Evolutionary conservation across 116 monocot species (phyloP), one percentile per base, ranked within the genome.

Genomic region (Cymodocea nodosa): DNA sequence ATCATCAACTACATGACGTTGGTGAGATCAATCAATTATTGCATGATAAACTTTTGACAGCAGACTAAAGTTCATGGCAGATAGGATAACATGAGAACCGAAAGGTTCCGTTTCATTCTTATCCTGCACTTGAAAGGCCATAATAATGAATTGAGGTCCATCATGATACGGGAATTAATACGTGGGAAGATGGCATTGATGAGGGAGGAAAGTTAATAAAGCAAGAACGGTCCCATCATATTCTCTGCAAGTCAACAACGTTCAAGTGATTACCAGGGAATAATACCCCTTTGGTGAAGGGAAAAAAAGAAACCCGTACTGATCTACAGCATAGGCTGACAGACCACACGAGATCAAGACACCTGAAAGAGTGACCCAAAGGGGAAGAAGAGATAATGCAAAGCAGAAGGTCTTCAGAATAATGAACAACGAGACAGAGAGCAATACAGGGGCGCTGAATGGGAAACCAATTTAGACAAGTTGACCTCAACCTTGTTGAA

Each of bases 221-320:
- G 36, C 18, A 13, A 51, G 24, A 50, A 64, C 3, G 49, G 23
- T 12, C 49, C 48, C 64, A 64, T 64, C 49, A 50, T 18, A 50
- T 64, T 49, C 49, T 49, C 65, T 65, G 65, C 50, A 65, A 51
- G 65, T 65, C 65, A 65, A 50, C 20, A 49, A 35, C n/a, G 49
- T 50, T 51, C 50, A 64, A 64, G 51, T 51, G 50, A 64, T 19
- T 39, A 64, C 44, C 64, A 23, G 50, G 23, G 9, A 64, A 51
- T 51, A 51, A 65, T 50, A 25, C 10, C 24, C 65, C 24, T 51
- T 4, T 48, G 49, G 22, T 64, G 48, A 22, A 20, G 64, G 12
- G 20, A 63, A 49, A 63, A 63, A 35, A 17, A n/a, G 60, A 35
- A 60, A 5, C 35, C 35, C 1, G 17, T 55, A 36, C 17, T 37